Evolutionary conservation across 331 rosid genomes (phyloP), one percentile per base, ranked within the genome.

Genomic region (Rhamnella rubrinervis): DNA sequence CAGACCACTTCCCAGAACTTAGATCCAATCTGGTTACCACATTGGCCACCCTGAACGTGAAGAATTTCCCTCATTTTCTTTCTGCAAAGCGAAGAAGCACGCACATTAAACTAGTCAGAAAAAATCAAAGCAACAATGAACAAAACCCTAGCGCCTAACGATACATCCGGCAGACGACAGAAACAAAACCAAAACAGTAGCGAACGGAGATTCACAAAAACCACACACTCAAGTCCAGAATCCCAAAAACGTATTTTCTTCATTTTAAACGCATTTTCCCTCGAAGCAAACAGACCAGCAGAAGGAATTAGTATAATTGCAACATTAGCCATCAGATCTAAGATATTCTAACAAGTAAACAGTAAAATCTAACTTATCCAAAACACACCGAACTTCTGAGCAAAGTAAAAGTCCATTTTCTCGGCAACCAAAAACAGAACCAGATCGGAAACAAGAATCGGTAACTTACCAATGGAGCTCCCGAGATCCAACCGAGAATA

Each of bases 1-100:
- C 78, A 75, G 4, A 75, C 68, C 2, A 75, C 78, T 61, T 75
- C 78, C 78, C 78, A 75, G 25, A 75, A 75, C 78, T 75, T 75
- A 58, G 78, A 71, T 15, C 78, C 78, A 71, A 75, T 75, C 78
- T 75, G 78, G 78, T 75, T 75, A 49, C 78, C 78, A 46, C 78
- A 75, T 67, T 75, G 78, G 35, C 78, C 78, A 9, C 78, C 78
- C 58, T 75, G 78, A 58, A 75, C 63, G 73, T 75, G 78, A 52
- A 75, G 78, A 39, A 75, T 75, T 50, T 75, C 78, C 50, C 79
- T 71, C 79, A 75, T 75, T 7, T 60, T 75, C 8, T 38, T 9
- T 14, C 55, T 63, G 55, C 12, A 23, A 46, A 23, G 25, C 38
- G 21, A 44, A 26, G 47, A 4, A 63, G 14, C 1, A 8, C 9